Conservation (phyloP, 805 yeast genomes). For the Hanseniaspora thailandica region DNA sequence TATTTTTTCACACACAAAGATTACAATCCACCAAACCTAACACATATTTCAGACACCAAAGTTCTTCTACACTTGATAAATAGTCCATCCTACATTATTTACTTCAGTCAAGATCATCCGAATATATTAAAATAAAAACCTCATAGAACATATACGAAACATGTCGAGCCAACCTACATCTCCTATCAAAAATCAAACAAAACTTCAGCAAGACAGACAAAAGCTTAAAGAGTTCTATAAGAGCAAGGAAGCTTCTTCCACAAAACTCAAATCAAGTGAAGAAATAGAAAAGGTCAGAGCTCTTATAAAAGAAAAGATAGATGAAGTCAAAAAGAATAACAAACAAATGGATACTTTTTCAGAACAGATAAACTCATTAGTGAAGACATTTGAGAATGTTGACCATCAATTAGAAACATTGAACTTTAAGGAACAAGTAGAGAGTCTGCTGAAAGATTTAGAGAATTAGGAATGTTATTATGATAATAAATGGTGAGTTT, state of each 20-base stretch:
- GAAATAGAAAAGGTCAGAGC: not conserved
- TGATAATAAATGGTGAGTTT: too few species aligned
- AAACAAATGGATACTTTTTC: not conserved
- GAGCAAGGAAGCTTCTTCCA: not conserved
- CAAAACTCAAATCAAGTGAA: not conserved
- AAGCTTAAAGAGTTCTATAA: slow-evolving; percentile 10
- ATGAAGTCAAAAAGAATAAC: not conserved
- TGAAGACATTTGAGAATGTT: not conserved
- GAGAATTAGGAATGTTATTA: not conserved
- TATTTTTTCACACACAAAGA: too few species aligned
- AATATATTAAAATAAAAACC: not conserved
- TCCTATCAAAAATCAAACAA: not conserved
- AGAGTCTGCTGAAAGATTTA: not conserved
- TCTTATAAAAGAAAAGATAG: not conserved
- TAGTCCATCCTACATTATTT: too few species aligned
- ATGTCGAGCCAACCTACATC: not conserved
- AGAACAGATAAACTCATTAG: not conserved
- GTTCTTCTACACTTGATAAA: too few species aligned
- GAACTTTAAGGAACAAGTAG: not conserved
- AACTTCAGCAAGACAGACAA: slow-evolving; percentile 12
- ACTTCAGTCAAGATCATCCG: too few species aligned
- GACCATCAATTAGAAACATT: not conserved
- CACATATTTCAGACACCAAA: too few species aligned
- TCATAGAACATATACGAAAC: not conserved
- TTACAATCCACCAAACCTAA: too few species aligned